Conservation (phyloP, 495 filamentous ascomycete genomes). For the Trichocladium antarcticum region DNA sequence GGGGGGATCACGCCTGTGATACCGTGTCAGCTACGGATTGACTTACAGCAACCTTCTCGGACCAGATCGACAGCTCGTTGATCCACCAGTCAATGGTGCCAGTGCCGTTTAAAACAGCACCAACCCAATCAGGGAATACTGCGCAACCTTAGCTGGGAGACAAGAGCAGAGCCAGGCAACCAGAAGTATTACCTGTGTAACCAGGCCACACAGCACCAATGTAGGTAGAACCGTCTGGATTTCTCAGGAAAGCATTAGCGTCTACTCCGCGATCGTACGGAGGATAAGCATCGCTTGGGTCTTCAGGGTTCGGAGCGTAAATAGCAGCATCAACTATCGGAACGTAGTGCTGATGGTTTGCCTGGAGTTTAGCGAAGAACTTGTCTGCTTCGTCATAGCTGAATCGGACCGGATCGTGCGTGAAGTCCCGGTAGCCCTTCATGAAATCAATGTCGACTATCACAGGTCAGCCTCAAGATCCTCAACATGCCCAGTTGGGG, state of each 20-base stretch:
- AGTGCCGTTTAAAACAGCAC: conserved; percentile 48
- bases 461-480: not conserved
- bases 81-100: conserved; percentile 59
- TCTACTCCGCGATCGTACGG: conserved; percentile 57
- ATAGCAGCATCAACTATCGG: conserved; percentile 80
- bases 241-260: conserved; percentile 55
- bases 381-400: conserved; percentile 51
- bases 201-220: conserved; percentile 84
- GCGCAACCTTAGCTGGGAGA: conserved; percentile 31
- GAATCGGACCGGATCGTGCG: conserved; percentile 58
- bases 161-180: conserved; percentile 38
- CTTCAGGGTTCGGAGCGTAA: conserved; percentile 63
- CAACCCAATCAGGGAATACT: conserved; percentile 47
- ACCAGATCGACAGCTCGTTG: conserved; percentile 51
- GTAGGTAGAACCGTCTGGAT: conserved; percentile 59
- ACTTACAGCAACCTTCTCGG: conserved; percentile 40
- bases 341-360: conserved; percentile 59
- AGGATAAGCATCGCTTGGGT: conserved; percentile 58
- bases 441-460: conserved; percentile 81
- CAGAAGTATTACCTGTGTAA: conserved; percentile 38
- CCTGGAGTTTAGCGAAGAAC: conserved; percentile 56
- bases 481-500: not conserved
- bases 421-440: conserved; percentile 57
- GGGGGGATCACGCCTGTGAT: too few species aligned
- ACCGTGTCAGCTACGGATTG: too few species aligned